Evolutionary conservation across 2,329 filamentous ascomycete genomes (phyloP).

Genomic region (Aspergillus pseudonomiae): DNA sequence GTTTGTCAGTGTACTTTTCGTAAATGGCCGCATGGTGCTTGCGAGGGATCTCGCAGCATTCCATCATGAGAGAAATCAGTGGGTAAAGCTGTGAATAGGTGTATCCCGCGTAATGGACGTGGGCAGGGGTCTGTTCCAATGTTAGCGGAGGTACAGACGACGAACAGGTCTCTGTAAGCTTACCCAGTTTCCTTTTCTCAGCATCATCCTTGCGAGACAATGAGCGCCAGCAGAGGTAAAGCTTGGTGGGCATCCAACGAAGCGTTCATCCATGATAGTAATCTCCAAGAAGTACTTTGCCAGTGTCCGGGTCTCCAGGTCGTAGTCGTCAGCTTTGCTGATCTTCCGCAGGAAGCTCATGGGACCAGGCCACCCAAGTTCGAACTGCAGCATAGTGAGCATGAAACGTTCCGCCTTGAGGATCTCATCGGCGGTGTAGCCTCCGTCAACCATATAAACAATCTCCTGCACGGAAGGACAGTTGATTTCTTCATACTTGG

Average conservation of each 20-base stretch:
- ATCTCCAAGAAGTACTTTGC: conserved; percentile 98
- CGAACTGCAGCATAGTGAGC: conserved; percentile 93
- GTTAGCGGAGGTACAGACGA: conserved; percentile 22
- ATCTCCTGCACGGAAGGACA: conserved; percentile 94
- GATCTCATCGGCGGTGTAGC: conserved; percentile 87
- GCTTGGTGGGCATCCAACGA: conserved; percentile 87
- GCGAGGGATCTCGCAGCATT: conserved; percentile 80
- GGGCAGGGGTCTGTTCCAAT: conserved; percentile 68
- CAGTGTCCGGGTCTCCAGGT: conserved; percentile 89
- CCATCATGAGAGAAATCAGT: conserved; percentile 75
- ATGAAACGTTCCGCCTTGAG: conserved; percentile 98
- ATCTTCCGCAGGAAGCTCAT: conserved; percentile 98
- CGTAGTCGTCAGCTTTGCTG: conserved; percentile 98
- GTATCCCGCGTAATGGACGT: conserved; percentile 93
- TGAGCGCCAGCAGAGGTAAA: conserved; percentile 90
- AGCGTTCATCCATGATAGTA: conserved; percentile 96
- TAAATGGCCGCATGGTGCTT: conserved; percentile 85
- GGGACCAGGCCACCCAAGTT: conserved; percentile 96
- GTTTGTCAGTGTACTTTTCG: conserved; percentile 87
- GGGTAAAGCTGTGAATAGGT: conserved; percentile 81
- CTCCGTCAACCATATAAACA: conserved; percentile 95
- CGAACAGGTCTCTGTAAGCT: conserved; percentile 41
- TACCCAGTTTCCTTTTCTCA: conserved; percentile 94
- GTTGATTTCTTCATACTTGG: conserved; percentile 99
- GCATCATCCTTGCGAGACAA: conserved; percentile 83